Conservation (phyloP, 139 green algal genomes). For the Pleodorina starrii region DNA sequence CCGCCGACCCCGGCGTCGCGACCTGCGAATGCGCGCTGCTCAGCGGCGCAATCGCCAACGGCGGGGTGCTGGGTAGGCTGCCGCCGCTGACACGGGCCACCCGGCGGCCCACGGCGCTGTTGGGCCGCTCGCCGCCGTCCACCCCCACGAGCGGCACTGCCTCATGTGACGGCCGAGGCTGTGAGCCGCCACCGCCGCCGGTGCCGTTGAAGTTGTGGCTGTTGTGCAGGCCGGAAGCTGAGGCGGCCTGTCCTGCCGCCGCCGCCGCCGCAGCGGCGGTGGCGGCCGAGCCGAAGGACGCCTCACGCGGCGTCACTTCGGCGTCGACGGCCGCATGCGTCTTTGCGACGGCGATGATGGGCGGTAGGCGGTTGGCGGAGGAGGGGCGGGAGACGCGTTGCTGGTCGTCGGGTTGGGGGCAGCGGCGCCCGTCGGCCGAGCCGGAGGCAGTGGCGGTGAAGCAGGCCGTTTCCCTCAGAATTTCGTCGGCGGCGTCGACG, state of each 20-base stretch:
- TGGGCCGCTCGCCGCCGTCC: not conserved
- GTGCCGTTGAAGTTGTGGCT: not conserved
- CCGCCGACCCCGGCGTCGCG: not conserved
- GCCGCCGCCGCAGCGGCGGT: not conserved
- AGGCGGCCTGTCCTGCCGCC: not conserved
- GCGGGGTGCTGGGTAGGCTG: not conserved
- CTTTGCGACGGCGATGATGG: slow-evolving; percentile 15
- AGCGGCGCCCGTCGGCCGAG: no score
- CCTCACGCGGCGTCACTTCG: not conserved
- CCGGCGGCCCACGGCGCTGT: not conserved
- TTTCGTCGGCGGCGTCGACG: no score
- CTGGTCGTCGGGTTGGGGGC: not conserved
- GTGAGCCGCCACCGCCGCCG: not conserved
- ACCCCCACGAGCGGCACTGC: slow-evolving; percentile 26
- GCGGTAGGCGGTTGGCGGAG: not conserved
- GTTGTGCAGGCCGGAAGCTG: not conserved
- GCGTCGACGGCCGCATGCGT: not conserved
- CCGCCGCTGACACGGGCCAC: not conserved
- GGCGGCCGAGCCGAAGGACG: not conserved
- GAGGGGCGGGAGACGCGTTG: not conserved
- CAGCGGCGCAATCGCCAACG: not conserved
- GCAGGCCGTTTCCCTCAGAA: no score
- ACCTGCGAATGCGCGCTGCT: not conserved
- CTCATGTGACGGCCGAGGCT: no score
- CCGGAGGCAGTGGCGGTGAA: no score